These are phyloP conservation scores for Umbilicaria muhlenbergii DNA, from an alignment of 495 filamentous ascomycete species.

Conservation along the genomic window DNA sequence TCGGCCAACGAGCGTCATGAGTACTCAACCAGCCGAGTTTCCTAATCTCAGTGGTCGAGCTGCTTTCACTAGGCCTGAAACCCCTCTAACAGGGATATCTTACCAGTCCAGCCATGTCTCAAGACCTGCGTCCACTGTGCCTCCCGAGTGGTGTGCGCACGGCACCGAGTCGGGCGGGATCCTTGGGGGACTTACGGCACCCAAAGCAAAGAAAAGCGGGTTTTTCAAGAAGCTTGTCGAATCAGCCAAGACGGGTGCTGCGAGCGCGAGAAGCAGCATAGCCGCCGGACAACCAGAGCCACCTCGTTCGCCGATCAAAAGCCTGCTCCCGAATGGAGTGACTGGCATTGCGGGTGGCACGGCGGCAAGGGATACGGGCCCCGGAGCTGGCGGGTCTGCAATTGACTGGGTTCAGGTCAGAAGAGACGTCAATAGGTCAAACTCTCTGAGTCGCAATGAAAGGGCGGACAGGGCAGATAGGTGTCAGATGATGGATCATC, in stretches of 20 bases:
- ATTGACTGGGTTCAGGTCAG: slow-evolving; percentile 94
- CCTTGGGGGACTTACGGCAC: slow-evolving; percentile 69
- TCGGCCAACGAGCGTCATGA: slow-evolving; percentile 37
- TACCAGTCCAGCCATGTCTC: slow-evolving; percentile 81
- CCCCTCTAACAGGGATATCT: slow-evolving; percentile 59
- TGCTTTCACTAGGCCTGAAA: slow-evolving; percentile 39
- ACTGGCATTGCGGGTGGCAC: slow-evolving; percentile 38
- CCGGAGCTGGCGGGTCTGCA: slow-evolving; percentile 29
- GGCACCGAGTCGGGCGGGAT: slow-evolving; percentile 33
- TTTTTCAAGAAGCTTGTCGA: slow-evolving; percentile 97
- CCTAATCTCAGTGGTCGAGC: slow-evolving; percentile 30
- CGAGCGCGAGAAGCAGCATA: slow-evolving; percentile 75
- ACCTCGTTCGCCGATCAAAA: slow-evolving; percentile 33
- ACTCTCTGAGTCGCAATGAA: slow-evolving; percentile 81
- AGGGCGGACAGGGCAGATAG: slow-evolving; percentile 72
- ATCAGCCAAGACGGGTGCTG: slow-evolving; percentile 83
- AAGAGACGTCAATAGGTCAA: slow-evolving; percentile 87
- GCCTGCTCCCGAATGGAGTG: slow-evolving; percentile 30
- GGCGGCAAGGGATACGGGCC: slow-evolving; percentile 50
- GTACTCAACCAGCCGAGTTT: slow-evolving; percentile 29
- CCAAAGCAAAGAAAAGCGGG: slow-evolving; percentile 79
- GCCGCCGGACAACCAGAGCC: slow-evolving; percentile 41
- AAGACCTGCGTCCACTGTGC: slow-evolving; percentile 31
- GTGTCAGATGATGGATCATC: slow-evolving; percentile 87
- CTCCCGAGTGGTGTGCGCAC: slow-evolving; percentile 28